These are phyloP conservation scores for Haberlea rhodopensis DNA, from an alignment of 257 asterid genomes.

Conservation along the genomic window DNA sequence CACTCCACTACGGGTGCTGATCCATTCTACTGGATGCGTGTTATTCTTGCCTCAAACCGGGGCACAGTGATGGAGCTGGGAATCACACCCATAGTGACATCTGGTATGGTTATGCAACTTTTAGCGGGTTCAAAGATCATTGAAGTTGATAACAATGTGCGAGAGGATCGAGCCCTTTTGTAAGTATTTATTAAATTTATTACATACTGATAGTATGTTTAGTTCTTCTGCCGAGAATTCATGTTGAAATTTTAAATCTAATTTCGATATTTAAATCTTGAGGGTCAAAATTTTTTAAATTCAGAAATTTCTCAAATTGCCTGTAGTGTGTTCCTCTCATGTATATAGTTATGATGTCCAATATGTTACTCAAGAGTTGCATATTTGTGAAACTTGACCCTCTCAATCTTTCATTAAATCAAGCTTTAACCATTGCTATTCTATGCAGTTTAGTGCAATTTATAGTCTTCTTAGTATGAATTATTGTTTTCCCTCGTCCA, in stretches of 20 bases:
- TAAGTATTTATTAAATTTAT: background rate
- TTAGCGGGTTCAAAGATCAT: slow-evolving; percentile 25
- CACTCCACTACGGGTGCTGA: slow-evolving; percentile 30
- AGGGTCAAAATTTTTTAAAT: too few relatives aligned
- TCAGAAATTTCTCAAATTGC: too few relatives aligned
- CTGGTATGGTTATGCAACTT: slow-evolving; percentile 35
- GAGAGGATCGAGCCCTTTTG: slow-evolving; percentile 30
- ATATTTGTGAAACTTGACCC: background rate
- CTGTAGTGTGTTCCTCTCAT: too few relatives aligned
- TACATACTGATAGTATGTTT: too few relatives aligned
- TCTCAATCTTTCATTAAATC: background rate
- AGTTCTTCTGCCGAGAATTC: too few relatives aligned
- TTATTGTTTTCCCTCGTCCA: background rate
- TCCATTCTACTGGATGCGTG: slow-evolving; percentile 35
- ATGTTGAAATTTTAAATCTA: too few relatives aligned
- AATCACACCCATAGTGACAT: slow-evolving; percentile 30
- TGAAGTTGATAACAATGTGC: slow-evolving; percentile 31
- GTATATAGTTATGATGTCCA: too few relatives aligned
- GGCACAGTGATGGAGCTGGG: slow-evolving; percentile 37
- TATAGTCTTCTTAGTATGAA: background rate
- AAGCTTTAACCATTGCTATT: too few relatives aligned
- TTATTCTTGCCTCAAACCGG: slow-evolving; percentile 31
- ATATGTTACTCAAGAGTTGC: too few relatives aligned
- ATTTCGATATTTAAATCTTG: too few relatives aligned
- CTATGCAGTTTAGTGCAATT: background rate